These are phyloP conservation scores for Vaccinium darrowii DNA, from an alignment of 148 eudicot genomes.

Conservation along the genomic window DNA sequence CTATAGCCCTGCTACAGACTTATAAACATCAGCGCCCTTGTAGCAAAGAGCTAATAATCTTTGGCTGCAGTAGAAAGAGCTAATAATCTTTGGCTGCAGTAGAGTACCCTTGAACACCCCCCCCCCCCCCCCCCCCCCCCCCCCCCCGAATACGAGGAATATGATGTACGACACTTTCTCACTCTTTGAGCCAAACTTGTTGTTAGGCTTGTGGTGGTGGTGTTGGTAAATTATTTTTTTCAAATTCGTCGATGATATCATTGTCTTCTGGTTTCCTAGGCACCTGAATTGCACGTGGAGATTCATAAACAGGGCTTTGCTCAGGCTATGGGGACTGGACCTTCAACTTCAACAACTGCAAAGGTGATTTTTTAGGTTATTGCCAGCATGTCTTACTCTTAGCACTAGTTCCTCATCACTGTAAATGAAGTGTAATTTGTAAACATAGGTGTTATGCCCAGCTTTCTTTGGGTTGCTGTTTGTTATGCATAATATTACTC, in stretches of 20 bases:
- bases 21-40: background rate
- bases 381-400: background rate
- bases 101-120: background rate
- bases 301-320: slow-evolving; percentile 43
- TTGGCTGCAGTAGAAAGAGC: background rate
- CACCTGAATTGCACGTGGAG: slow-evolving; percentile 54
- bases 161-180: too few species aligned
- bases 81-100: too few species aligned
- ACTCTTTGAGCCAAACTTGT: background rate
- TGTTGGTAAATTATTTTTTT: background rate
- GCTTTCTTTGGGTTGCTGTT: background rate
- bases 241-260: background rate
- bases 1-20: background rate
- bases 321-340: slow-evolving; percentile 36
- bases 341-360: slow-evolving; percentile 41
- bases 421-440: background rate
- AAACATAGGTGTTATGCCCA: background rate
- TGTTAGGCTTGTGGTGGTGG: background rate
- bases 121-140: too few species aligned
- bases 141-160: too few species aligned
- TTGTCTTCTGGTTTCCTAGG: slow-evolving; percentile 29
- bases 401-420: background rate
- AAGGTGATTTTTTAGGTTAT: slow-evolving; percentile 35
- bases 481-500: background rate
- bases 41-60: background rate